Conservation (phyloP, 2,329 filamentous ascomycete species). For the Calycina herbarum region DNA sequence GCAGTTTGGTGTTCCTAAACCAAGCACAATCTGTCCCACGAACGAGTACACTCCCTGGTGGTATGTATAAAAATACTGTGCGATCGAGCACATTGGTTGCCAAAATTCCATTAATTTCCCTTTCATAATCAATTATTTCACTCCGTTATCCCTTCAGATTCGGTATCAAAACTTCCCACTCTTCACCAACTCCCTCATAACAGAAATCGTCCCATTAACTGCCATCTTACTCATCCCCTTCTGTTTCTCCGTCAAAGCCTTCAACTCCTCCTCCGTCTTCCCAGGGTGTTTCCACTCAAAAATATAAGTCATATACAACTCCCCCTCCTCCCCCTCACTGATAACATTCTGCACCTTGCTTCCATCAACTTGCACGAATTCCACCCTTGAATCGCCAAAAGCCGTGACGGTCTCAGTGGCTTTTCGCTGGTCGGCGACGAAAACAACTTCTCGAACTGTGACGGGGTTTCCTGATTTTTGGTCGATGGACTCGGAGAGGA, state of each 20-base stretch:
- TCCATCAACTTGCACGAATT: neutral
- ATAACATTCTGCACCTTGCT: neutral
- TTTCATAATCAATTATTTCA: no score
- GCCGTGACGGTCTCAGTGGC: neutral
- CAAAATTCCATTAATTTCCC: no score
- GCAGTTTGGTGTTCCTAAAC: no score
- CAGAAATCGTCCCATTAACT: neutral
- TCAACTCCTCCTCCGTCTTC: neutral
- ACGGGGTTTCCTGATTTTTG: neutral
- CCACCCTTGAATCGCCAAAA: neutral
- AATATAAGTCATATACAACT: neutral
- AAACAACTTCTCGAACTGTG: neutral
- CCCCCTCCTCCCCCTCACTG: neutral
- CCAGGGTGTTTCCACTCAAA: neutral
- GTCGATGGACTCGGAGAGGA: neutral
- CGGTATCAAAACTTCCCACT: neutral
- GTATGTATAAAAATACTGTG: no score
- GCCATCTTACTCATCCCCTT: neutral
- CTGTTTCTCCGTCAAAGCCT: neutral
- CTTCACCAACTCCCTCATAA: neutral
- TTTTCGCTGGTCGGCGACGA: neutral
- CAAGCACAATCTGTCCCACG: no score
- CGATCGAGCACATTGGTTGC: no score
- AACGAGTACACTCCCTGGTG: no score
- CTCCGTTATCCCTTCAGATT: no score